Evolutionary conservation across 2,329 filamentous ascomycete species (phyloP), one percentile per base, ranked within the genome.

Genomic region (Penicillium hordei): DNA sequence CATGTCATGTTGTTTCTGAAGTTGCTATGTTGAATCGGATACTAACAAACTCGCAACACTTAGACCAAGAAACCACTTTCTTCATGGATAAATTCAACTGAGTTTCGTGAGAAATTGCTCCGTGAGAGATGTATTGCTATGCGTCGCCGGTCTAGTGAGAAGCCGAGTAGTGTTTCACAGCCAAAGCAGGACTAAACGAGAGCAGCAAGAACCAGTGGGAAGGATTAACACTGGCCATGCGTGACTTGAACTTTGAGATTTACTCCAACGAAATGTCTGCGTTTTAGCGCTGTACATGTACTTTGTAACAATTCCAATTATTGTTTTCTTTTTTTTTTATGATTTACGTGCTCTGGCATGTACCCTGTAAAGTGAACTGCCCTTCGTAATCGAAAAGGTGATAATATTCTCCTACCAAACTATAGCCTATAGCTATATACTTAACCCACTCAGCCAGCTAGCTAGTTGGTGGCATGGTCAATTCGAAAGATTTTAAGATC

Each of bases 81-180:
- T 57, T 40, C 57, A 44, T 68, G 66, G 57, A 63, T 74, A 42
- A 66, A 68, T 25, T 63, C 68, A 38, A 72, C 66, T n/a, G 69
- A 74, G 52, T 61, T 76, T 39, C 73, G 70, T 53, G 72, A 76
- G 63, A 73, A 62, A 56, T 61, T 76, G 21, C 69, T 75, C 9
- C 72, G 70, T 52, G 75, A 76, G 60, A 73, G 68, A 54, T 53
- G 75, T 21, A 70, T 72, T 52, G 74, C 75, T 23, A 66, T 73
- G 60, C 71, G 73, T 44, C 70, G 71, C 50, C 15, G 7, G 4
- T 57, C 58, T 46, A 59, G 46, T 51, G 57, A 64, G 44, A 66
- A 73, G 62, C 62, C 67, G 65, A 65, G 66, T 66, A 60, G 56
- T 51, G 55, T 49, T 29, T 50, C 31, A 34, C 48, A 57, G 48